A percentile compares a stretch with the other conserved stretches of the same genome.
Evolutionary conservation across 345 rosid species (phyloP).

Genomic region (Dovyalis caffra): DNA sequence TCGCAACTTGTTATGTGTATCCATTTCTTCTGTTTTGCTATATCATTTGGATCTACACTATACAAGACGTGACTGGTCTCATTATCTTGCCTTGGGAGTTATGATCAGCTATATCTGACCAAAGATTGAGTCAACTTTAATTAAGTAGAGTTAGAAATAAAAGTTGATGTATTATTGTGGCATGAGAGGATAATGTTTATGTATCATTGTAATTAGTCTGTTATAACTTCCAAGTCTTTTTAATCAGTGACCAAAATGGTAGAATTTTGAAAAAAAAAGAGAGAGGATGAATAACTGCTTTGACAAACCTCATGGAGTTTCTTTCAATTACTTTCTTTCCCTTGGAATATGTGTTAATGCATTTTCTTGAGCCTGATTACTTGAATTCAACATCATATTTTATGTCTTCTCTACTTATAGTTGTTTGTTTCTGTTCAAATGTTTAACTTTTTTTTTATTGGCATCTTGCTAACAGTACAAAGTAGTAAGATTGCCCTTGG

Average conservation of each 20-base stretch:
- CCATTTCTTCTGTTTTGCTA: no score
- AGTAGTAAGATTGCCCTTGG: background rate
- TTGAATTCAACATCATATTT: background rate
- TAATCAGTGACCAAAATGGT: background rate
- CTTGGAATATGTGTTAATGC: background rate
- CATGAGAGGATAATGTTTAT: background rate
- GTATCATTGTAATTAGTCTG: background rate
- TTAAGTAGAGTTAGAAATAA: no score
- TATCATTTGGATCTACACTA: no score
- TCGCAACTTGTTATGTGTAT: background rate
- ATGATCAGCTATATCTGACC: no score
- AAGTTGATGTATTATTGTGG: background rate
- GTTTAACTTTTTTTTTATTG: background rate
- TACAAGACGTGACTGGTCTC: no score
- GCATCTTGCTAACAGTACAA: background rate
- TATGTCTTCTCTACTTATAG: background rate
- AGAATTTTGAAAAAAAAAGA: background rate
- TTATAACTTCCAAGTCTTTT: background rate
- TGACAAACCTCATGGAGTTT: background rate
- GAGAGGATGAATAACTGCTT: background rate
- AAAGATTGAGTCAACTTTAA: no score
- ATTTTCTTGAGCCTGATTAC: background rate
- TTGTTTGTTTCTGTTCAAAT: background rate
- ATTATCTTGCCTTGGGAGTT: no score
- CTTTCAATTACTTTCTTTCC: background rate